phyloP scores from a whole-genome alignment of 108 stramenopile species.

The Craspedostauros australis region DNA sequence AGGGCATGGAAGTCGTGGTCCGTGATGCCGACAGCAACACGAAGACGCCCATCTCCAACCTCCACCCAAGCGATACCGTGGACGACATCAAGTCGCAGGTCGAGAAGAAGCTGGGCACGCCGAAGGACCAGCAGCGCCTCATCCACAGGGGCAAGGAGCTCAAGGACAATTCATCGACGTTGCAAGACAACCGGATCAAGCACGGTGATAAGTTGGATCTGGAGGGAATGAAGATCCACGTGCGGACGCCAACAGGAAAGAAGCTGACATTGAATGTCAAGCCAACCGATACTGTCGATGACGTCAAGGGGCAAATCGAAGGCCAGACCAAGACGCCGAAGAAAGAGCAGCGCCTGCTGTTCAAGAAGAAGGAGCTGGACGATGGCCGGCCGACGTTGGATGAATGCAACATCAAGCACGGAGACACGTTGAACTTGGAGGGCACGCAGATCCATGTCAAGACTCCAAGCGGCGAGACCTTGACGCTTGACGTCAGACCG shows the following conservation, averaged over 20 bases:
- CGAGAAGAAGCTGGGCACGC: slow-evolving; percentile 12
- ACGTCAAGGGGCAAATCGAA: slow-evolving; percentile 2
- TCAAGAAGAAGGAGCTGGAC: slow-evolving; percentile 9
- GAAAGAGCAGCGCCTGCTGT: slow-evolving; percentile 7
- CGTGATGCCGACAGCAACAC: slow-evolving; percentile 5
- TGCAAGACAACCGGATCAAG: slow-evolving; percentile 11
- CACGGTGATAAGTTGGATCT: slow-evolving; percentile 6
- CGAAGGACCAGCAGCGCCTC: slow-evolving; percentile 7
- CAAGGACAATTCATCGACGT: slow-evolving; percentile 1
- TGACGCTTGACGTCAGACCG: slow-evolving; percentile 6
- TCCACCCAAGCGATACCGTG: slow-evolving; percentile 7
- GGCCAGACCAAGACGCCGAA: too few relatives aligned
- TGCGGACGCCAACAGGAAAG: slow-evolving; percentile 5
- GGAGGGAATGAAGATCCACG: slow-evolving; percentile 15
- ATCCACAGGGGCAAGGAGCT: slow-evolving; percentile 7
- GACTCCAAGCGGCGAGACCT: slow-evolving; percentile 14
- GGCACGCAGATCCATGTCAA: slow-evolving; percentile 16
- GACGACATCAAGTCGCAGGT: slow-evolving; percentile 4
- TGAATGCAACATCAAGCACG: slow-evolving; percentile 6
- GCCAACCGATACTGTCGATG: slow-evolving; percentile 4
- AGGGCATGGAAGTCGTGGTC: slow-evolving; percentile 9
- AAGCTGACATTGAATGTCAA: background rate
- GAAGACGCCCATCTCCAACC: background rate
- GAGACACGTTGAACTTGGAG: slow-evolving; percentile 3
- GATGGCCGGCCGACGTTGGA: slow-evolving; percentile 4